Conservation (phyloP, 345 rosid genomes). For the Ceriops zippeliana region DNA sequence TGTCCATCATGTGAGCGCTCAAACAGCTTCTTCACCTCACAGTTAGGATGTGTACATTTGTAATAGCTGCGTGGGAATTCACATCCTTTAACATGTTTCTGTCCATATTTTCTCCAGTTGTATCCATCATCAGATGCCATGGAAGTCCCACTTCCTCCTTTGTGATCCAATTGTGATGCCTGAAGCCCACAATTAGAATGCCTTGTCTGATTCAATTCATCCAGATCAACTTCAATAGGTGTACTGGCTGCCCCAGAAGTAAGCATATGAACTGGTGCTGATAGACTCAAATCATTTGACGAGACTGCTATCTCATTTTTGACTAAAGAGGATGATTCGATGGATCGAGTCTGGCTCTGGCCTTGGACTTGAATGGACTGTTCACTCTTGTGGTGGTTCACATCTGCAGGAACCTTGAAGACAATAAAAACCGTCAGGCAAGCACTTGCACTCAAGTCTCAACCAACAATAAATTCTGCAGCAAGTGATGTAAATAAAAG, state of each 20-base stretch:
- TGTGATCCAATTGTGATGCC: constrained; percentile 53
- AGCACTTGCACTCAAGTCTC: constrained; percentile 17
- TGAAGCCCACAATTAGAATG: constrained; percentile 34
- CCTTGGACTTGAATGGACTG: constrained; percentile 46
- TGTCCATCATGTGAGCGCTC: constrained; percentile 93
- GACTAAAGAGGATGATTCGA: constrained; percentile 41
- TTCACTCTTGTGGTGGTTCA: constrained; percentile 51
- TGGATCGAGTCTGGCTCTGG: constrained; percentile 41
- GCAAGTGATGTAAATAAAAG: constrained; percentile 7
- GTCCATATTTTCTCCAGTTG: constrained; percentile 99
- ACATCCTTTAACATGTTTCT: constrained; percentile 97
- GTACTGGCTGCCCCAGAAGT: constrained; percentile 37
- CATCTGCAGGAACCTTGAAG: constrained; percentile 80
- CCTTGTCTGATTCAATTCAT: constrained; percentile 51
- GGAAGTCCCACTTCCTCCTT: constrained; percentile 43
- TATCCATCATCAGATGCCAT: constrained; percentile 82
- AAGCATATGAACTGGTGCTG: constrained; percentile 41
- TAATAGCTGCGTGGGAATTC: constrained; percentile 97
- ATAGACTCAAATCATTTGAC: constrained; percentile 67
- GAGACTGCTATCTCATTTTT: constrained; percentile 60
- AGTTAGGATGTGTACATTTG: constrained; percentile 95
- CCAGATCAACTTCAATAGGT: constrained; percentile 59
- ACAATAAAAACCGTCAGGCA: constrained; percentile 40
- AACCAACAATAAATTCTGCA: constrained; percentile 8
- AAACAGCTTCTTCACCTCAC: constrained; percentile 96